Evolutionary conservation across 768 basidiomycete genomes (phyloP).

Genomic region (Termitomyces sp.): DNA sequence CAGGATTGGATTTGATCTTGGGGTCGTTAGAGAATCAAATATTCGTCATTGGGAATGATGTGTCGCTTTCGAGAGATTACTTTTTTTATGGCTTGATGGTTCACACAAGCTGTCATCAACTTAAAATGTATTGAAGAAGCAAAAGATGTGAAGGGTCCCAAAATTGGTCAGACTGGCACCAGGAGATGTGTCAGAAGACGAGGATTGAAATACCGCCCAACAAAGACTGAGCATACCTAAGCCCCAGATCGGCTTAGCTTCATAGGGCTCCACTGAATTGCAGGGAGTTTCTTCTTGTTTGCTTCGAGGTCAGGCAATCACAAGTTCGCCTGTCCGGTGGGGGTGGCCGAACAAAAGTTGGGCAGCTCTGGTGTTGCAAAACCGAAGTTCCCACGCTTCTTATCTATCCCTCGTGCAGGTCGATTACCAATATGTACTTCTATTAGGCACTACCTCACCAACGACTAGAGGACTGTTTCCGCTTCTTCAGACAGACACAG

Average conservation of each 20-base stretch:
- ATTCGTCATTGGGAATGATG: not conserved
- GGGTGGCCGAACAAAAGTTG: not conserved
- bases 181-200: not conserved
- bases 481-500: not conserved
- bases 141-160: not conserved
- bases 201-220: no score
- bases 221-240: no score
- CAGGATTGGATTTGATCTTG: not conserved
- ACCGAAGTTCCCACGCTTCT: no score
- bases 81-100: not conserved
- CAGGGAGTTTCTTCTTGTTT: no score
- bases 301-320: no score
- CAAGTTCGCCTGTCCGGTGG: no score
- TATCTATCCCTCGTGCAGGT: not conserved
- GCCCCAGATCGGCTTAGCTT: no score
- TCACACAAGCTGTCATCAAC: not conserved
- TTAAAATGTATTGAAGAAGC: not conserved
- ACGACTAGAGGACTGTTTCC: not conserved
- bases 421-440: not conserved
- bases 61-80: not conserved
- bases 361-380: not conserved
- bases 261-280: no score
- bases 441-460: not conserved
- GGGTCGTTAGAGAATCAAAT: not conserved
- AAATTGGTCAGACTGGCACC: not conserved